phyloP scores from a whole-genome alignment of 139 green algal species.

The Desmodesmus armatus region DNA sequence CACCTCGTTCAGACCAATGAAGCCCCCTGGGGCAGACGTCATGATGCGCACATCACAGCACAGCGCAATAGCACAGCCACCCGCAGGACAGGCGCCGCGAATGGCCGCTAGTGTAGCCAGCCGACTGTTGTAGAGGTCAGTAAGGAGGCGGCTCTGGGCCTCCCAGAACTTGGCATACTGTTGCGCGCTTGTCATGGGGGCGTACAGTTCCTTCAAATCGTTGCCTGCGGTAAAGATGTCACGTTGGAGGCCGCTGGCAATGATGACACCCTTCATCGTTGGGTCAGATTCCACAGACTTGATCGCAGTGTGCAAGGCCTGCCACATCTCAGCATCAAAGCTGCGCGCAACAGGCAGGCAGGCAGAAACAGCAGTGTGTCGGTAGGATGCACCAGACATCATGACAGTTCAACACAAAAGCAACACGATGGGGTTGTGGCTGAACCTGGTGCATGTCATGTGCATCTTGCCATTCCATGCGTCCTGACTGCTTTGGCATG shows the following conservation, averaged over 20 bases:
- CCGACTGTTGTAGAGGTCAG: slow-evolving; percentile 68
- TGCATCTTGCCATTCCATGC: too few species aligned
- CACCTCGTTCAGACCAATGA: slow-evolving; percentile 86
- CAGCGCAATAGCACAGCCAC: slow-evolving; percentile 88
- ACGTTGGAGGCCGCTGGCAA: slow-evolving; percentile 73
- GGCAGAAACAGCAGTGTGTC: too few species aligned
- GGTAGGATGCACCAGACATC: too few species aligned
- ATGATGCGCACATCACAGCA: slow-evolving; percentile 92
- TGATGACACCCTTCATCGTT: slow-evolving; percentile 71
- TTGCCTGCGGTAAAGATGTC: slow-evolving; percentile 80
- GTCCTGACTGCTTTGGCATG: too few species aligned
- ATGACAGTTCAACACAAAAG: too few species aligned
- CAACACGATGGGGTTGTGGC: too few species aligned
- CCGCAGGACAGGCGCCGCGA: slow-evolving; percentile 90
- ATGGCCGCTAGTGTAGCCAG: slow-evolving; percentile 90
- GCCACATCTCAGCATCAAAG: slow-evolving; percentile 47
- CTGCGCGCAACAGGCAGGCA: too few species aligned
- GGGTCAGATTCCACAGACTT: slow-evolving; percentile 65
- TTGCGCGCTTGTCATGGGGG: slow-evolving; percentile 72
- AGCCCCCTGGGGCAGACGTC: slow-evolving; percentile 69
- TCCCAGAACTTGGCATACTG: slow-evolving; percentile 81
- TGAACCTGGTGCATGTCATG: too few species aligned
- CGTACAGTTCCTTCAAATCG: slow-evolving; percentile 85
- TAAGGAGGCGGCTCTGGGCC: slow-evolving; percentile 80
- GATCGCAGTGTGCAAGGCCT: slow-evolving; percentile 60